Base-by-base conservation (phyloP, 768 basidiomycete genomes). In the Calvatia gigantea region DNA sequence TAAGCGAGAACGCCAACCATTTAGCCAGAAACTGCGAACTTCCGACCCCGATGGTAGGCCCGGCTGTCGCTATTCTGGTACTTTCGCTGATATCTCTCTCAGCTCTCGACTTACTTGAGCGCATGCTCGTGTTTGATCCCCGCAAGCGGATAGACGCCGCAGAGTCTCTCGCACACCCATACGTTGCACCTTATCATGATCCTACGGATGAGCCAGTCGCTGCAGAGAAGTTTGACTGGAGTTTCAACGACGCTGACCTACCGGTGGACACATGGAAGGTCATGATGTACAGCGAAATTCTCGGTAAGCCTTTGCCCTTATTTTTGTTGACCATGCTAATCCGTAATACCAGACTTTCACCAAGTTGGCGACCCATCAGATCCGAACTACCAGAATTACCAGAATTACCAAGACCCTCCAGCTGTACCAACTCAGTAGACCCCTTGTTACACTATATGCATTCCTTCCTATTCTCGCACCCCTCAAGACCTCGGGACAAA, bases 231-330 rank as follows among this genome's bases (percentile, higher is more conserved):
- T 99, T 99, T 65, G 97, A 99, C 72, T 99, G 97, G 97, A 91
- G 87, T 65, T 99, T 99, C 83, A 99, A 99, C 71, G 97, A 99
- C 61, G 97, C 97, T 17, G 97, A 99, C 70, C 78, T 99, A 42
- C 97, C 97, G 0, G 91, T 98, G 9, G 97, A 99, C 65, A 96
- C 93, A 1, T 99, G 97, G 97, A 98, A 98, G 74, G 96, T 97
- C 67, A 99, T 99, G 97, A 99, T 99, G 96, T 98, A 98, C 77
- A 90, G 87, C 64, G 96, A 99, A 73, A 98, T 98, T 60, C 78
- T 98, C 11, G 94, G 94, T 94, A 65, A 59, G 87, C 54, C 21
- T 7, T n/a, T 33, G n/a, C 37, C 11, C 27, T 9, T 25, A 27
- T 9, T 27, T 49, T 43, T 21, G 17, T 27, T 28, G 15, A 29